phyloP scores from a whole-genome alignment of 768 basidiomycete genomes.

The Asterophora parasitica region DNA sequence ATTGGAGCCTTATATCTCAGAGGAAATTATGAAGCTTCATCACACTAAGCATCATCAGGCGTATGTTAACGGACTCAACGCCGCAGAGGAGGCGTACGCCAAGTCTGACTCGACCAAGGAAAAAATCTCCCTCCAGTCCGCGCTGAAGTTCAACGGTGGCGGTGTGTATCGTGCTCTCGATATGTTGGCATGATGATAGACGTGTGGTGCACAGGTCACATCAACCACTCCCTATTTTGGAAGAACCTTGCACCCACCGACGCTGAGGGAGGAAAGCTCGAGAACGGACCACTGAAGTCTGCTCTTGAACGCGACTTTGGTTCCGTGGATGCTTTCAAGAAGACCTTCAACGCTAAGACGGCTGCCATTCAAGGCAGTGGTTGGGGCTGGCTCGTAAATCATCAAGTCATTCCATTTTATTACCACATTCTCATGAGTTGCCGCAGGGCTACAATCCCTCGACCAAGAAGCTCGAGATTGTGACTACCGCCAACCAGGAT shows the following conservation, averaged over 20 bases:
- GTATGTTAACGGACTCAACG: slow-evolving; percentile 93
- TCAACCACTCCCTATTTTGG: slow-evolving; percentile 98
- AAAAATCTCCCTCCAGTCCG: slow-evolving; percentile 80
- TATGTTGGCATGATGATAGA: neutral
- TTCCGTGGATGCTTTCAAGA: slow-evolving; percentile 82
- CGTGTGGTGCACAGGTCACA: slow-evolving; percentile 54
- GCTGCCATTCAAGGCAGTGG: slow-evolving; percentile 95
- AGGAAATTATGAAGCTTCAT: slow-evolving; percentile 91
- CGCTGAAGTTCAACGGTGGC: slow-evolving; percentile 98
- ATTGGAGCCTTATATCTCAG: slow-evolving; percentile 88
- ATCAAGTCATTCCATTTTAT: neutral
- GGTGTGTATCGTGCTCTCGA: slow-evolving; percentile 37
- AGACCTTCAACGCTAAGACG: slow-evolving; percentile 79
- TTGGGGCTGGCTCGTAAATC: slow-evolving; percentile 92
- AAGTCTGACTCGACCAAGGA: slow-evolving; percentile 63
- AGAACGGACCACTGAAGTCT: slow-evolving; percentile 63
- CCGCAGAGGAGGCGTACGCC: slow-evolving; percentile 81
- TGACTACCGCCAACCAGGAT: slow-evolving; percentile 96
- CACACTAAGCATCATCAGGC: slow-evolving; percentile 89
- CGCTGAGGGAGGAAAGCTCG: slow-evolving; percentile 59
- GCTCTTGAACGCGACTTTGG: slow-evolving; percentile 83
- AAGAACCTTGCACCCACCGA: slow-evolving; percentile 83
- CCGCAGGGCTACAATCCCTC: slow-evolving; percentile 62
- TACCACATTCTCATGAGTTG: neutral
- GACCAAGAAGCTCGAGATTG: slow-evolving; percentile 77